Evolutionary conservation across 768 basidiomycete genomes (phyloP).

Genomic region (Mycena pura): DNA sequence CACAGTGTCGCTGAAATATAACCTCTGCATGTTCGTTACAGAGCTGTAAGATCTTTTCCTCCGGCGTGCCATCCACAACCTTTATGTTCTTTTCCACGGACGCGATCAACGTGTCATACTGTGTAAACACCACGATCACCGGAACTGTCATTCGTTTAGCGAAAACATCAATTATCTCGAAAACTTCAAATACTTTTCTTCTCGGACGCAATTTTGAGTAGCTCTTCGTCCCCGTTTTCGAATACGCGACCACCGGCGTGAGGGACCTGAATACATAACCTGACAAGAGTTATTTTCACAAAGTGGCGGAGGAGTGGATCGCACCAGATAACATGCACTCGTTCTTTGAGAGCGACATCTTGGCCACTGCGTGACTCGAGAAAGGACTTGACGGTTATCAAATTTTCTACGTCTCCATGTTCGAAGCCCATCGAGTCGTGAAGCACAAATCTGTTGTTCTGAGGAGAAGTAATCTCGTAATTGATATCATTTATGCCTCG

Average conservation of each 20-base stretch:
- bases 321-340: conserved; percentile 10
- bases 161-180: not conserved
- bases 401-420: not conserved
- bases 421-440: conserved; percentile 18
- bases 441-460: not conserved
- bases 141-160: not conserved
- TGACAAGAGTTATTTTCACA: not conserved
- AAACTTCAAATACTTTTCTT: not conserved
- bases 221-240: not conserved
- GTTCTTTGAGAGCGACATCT: not conserved
- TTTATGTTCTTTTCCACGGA: not conserved
- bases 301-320: not conserved
- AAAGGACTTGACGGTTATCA: not conserved
- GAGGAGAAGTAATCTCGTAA: not conserved
- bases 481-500: not conserved
- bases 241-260: not conserved
- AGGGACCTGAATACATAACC: conserved; percentile 12
- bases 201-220: not conserved
- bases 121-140: conserved; percentile 1
- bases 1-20: not conserved
- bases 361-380: not conserved
- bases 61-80: not conserved
- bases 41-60: not conserved
- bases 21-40: not conserved
- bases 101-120: conserved; percentile 1